These are phyloP conservation scores for Cercospora zeae-maydis DNA, from an alignment of 2,329 filamentous ascomycete genomes.

Conservation along the genomic window DNA sequence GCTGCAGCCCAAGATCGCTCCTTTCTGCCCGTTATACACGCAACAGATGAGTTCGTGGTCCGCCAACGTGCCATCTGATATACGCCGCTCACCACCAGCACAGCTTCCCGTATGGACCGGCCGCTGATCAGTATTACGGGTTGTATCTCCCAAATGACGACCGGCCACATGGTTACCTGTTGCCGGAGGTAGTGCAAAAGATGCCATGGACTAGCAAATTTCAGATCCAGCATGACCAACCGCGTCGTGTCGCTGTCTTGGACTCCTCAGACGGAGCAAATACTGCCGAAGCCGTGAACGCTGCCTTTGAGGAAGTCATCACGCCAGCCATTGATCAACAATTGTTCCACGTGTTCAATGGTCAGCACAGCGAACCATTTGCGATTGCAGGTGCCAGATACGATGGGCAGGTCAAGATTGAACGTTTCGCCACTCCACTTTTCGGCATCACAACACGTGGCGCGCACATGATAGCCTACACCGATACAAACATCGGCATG, in stretches of 20 bases:
- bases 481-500: slow-evolving; percentile 52
- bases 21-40: slow-evolving; percentile 11
- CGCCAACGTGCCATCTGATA: neutral
- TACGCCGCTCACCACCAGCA: neutral
- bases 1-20: neutral
- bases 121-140: slow-evolving; percentile 49
- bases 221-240: slow-evolving; percentile 44
- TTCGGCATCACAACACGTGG: slow-evolving; percentile 74
- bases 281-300: slow-evolving; percentile 56
- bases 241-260: slow-evolving; percentile 20
- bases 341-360: slow-evolving; percentile 67
- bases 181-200: slow-evolving; percentile 58
- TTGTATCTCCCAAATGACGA: slow-evolving; percentile 66
- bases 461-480: slow-evolving; percentile 73
- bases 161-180: slow-evolving; percentile 57
- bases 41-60: slow-evolving; percentile 15
- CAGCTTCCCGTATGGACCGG: slow-evolving; percentile 47
- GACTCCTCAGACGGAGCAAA: slow-evolving; percentile 56
- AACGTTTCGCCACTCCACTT: slow-evolving; percentile 67
- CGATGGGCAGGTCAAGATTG: slow-evolving; percentile 65
- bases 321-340: slow-evolving; percentile 44
- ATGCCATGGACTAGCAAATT: slow-evolving; percentile 54
- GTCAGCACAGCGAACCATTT: slow-evolving; percentile 77
- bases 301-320: slow-evolving; percentile 64
- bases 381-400: slow-evolving; percentile 63